Conservation (phyloP, 1,284 basidiomycete species). For the Cerioporus squamosus region DNA sequence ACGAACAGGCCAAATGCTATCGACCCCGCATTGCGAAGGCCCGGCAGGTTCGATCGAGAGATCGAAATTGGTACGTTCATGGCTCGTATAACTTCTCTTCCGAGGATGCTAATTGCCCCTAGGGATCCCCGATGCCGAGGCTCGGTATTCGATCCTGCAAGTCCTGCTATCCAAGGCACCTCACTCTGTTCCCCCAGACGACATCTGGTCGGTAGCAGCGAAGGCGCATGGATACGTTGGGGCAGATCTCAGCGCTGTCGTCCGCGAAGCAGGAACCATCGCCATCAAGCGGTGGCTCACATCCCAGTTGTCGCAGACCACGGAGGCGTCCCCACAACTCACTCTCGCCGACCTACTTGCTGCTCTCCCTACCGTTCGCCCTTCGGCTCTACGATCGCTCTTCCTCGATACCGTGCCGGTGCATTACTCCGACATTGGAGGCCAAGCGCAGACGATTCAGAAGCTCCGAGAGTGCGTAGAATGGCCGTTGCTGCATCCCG, state of each 20-base stretch:
- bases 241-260: conserved; percentile 90
- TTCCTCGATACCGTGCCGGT: conserved; percentile 88
- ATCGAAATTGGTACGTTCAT: conserved; percentile 87
- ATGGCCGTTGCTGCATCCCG: conserved; percentile 91
- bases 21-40: conserved; percentile 92
- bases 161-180: conserved; percentile 86
- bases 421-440: conserved; percentile 89
- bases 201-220: conserved; percentile 72
- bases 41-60: conserved; percentile 95
- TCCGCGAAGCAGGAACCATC: conserved; percentile 91
- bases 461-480: conserved; percentile 89
- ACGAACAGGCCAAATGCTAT: conserved; percentile 98
- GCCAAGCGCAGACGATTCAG: conserved; percentile 79
- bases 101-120: conserved; percentile 2
- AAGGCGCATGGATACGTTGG: conserved; percentile 97
- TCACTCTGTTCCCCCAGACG: conserved; percentile 63
- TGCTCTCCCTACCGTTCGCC: conserved; percentile 82
- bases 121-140: conserved; percentile 90
- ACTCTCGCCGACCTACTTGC: conserved; percentile 68
- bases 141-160: conserved; percentile 82
- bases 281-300: conserved; percentile 87
- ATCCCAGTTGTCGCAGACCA: conserved; percentile 25
- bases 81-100: not conserved
- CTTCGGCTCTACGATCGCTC: conserved; percentile 93
- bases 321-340: conserved; percentile 46